phyloP scores from a whole-genome alignment of 179 eudicot genomes.

The Camellia oleifera region DNA sequence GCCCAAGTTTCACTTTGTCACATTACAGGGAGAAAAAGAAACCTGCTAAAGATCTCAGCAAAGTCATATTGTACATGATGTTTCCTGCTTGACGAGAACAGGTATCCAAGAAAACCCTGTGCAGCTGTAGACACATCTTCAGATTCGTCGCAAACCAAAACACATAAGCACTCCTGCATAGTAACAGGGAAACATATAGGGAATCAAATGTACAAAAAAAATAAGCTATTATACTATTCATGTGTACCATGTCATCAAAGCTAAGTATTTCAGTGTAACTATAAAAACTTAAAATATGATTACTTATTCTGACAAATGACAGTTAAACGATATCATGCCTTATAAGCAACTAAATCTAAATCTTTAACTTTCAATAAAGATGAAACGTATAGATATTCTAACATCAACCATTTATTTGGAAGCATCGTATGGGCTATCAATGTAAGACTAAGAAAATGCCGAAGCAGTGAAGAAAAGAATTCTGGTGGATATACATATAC shows the following conservation, averaged over 20 bases:
- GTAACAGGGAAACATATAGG: background rate
- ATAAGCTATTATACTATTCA: constrained; percentile 2
- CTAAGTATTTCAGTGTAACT: background rate
- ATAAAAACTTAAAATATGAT: background rate
- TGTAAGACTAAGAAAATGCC: background rate
- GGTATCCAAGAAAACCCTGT: constrained; percentile 53
- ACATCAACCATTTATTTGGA: background rate
- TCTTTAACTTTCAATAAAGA: background rate
- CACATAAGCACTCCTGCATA: constrained; percentile 80
- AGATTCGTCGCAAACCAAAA: constrained; percentile 79
- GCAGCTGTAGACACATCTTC: constrained; percentile 76
- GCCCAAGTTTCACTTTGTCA: background rate
- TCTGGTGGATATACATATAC: background rate
- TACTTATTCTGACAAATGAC: background rate
- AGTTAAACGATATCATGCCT: background rate
- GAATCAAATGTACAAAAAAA: background rate
- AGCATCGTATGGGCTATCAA: background rate
- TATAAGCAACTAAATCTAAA: background rate
- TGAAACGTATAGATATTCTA: background rate
- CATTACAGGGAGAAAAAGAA: background rate
- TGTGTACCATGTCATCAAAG: background rate
- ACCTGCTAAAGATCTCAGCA: constrained; percentile 77
- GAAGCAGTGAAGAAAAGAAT: background rate
- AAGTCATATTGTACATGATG: constrained; percentile 52
- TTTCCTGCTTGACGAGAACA: constrained; percentile 49